phyloP scores from a whole-genome alignment of 306 rosid genomes.

The Datisca glomerata region DNA sequence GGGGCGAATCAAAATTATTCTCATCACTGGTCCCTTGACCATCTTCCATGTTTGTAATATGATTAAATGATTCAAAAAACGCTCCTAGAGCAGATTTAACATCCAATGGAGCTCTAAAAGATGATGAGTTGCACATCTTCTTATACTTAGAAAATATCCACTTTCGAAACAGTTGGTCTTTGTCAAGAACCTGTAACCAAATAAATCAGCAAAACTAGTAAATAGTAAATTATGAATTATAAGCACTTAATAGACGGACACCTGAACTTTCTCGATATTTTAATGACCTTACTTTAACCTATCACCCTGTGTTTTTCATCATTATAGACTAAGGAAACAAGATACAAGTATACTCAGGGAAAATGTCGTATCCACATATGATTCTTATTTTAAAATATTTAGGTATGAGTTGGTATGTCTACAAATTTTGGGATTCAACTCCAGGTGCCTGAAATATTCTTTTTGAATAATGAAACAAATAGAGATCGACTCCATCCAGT shows the following conservation, averaged over 20 bases:
- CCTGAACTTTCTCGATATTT: too few species aligned
- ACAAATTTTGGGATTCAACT: background rate
- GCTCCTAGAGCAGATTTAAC: constrained; percentile 33
- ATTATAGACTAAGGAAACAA: too few species aligned
- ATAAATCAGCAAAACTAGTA: constrained; percentile 4
- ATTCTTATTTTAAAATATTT: too few species aligned
- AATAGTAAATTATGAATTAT: background rate
- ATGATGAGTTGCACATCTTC: constrained; percentile 32
- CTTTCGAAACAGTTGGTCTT: constrained; percentile 42
- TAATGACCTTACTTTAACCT: too few species aligned
- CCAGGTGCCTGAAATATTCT: background rate
- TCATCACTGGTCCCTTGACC: constrained; percentile 49
- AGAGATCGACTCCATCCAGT: too few species aligned
- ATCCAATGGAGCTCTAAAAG: constrained; percentile 28
- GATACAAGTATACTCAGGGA: too few species aligned
- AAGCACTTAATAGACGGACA: too few species aligned
- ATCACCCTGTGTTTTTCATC: too few species aligned
- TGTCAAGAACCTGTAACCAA: constrained; percentile 53
- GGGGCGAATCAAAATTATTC: constrained; percentile 40
- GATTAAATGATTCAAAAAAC: constrained; percentile 31
- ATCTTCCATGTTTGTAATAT: constrained; percentile 29
- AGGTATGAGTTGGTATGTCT: background rate
- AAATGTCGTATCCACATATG: too few species aligned
- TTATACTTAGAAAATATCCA: constrained; percentile 56
- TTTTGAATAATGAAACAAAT: background rate